Conservation (phyloP, 225 moss, liverwort and hornwort genomes). For the Asterella californica region DNA sequence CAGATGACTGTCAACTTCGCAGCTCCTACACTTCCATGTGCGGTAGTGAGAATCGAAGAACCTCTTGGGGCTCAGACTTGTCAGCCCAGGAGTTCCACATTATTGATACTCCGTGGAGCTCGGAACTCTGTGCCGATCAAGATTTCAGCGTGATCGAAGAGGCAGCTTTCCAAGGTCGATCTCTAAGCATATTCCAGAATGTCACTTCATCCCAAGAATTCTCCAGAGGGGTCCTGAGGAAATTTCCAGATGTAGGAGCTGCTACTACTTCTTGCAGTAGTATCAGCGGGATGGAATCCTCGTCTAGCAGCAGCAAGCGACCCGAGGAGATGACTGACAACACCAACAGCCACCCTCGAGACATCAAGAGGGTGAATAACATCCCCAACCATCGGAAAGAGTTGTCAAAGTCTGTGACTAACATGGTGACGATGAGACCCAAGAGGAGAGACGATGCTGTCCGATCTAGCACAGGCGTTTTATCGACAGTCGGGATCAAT, state of each 20-base stretch:
- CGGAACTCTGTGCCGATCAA: slow-evolving; percentile 35
- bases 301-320: slow-evolving; percentile 16
- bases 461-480: slow-evolving; percentile 37
- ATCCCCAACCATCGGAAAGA: slow-evolving; percentile 29
- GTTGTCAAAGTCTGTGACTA: slow-evolving; percentile 35
- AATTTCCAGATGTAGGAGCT: slow-evolving; percentile 24
- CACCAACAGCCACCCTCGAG: slow-evolving; percentile 21
- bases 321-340: background rate
- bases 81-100: slow-evolving; percentile 47
- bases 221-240: slow-evolving; percentile 31
- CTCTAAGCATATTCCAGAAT: slow-evolving; percentile 42
- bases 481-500: slow-evolving; percentile 39
- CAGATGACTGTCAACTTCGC: slow-evolving; percentile 40
- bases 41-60: slow-evolving; percentile 41
- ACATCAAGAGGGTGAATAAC: slow-evolving; percentile 21
- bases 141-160: slow-evolving; percentile 46
- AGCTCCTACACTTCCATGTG: slow-evolving; percentile 35
- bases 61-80: slow-evolving; percentile 44
- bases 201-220: slow-evolving; percentile 42
- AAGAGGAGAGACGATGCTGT: slow-evolving; percentile 33
- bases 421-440: slow-evolving; percentile 26
- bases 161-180: slow-evolving; percentile 43
- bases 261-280: background rate
- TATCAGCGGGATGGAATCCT: slow-evolving; percentile 8
- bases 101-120: slow-evolving; percentile 50